Base-by-base conservation (phyloP, 768 basidiomycete genomes). In the Leccinum olivaceopallidum region DNA sequence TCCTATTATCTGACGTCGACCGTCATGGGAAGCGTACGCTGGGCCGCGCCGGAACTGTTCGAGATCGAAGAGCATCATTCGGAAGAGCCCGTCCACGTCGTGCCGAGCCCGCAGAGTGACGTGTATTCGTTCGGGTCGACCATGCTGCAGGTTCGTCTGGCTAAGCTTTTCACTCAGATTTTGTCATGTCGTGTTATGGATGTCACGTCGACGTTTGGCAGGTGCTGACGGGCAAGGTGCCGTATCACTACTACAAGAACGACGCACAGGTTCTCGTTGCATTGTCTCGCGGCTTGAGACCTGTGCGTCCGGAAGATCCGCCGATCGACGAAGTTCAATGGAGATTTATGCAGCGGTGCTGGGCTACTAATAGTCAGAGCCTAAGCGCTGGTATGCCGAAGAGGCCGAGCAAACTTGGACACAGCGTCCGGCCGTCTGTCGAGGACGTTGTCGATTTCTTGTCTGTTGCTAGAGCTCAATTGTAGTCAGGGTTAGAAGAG, bases 1-100 rank as follows among this genome's bases (percentile, higher is more conserved):
- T 63, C 65, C 6, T 74, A 72, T 56, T 44, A 47, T 47, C 51
- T 68, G 61, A 69, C 71, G 2, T 71, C 71, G 6, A 67, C 70
- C n/a, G 67, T 81, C 30, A 77, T 77, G 18, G 80, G 82, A 8
- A 79, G 78, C 24, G 72, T 81, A 36, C 75, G 81, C 1, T 83
- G 82, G 81, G 78, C 78, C 6, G 82, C 81, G 58, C 72, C 80
- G 0, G 68, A 77, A 16, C 58, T 83, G 0, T 81, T 79, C 59
- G 67, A 64, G 6, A 42, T 70, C 20, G 70, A 75, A 16, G 72
- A 77, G 24, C 52, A 48, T 5, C 71, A 73, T 3, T 20, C 20
- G 28, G 48, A 61, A n/a, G 56, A 59, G 16, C 65, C 68, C 58
- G 10, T 44, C 13, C 47, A 50, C 2, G 13, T 52, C 1, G n/a